These are phyloP conservation scores for Cyclotella baltica DNA, from an alignment of 108 stramenopile species.

Conservation along the genomic window DNA sequence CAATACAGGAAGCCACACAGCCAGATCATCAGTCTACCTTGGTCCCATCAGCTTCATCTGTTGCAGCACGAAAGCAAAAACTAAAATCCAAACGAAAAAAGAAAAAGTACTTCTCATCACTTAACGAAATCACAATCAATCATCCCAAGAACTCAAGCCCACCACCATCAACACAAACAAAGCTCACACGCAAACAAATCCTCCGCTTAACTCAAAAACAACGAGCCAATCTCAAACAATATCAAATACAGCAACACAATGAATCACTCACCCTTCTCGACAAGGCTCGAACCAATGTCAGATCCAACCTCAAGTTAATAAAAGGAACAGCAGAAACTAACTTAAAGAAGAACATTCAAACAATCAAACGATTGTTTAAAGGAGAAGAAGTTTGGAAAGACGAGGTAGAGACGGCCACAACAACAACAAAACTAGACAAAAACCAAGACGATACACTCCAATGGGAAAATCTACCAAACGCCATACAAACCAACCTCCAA, in stretches of 20 bases:
- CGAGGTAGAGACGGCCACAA: not conserved
- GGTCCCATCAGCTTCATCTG: not conserved
- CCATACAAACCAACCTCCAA: conserved; percentile 31
- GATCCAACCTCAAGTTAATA: conserved; percentile 39
- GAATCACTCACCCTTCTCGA: conserved; percentile 19
- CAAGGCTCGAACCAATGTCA: conserved; percentile 34
- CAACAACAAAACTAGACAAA: conserved; percentile 1
- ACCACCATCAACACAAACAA: conserved; percentile 1
- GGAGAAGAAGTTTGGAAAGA: conserved; percentile 46
- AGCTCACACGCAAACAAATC: conserved; percentile 42
- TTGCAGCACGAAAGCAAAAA: not conserved
- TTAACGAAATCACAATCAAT: conserved; percentile 21
- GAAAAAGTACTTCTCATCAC: conserved; percentile 24
- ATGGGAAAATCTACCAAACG: conserved; percentile 38
- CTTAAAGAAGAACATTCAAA: conserved; percentile 37
- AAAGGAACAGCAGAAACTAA: conserved; percentile 25
- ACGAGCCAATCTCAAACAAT: conserved; percentile 15
- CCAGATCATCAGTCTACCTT: not conserved
- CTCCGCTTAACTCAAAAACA: conserved; percentile 38
- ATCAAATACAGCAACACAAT: conserved; percentile 1
- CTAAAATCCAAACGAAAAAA: conserved; percentile 3
- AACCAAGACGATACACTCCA: conserved; percentile 14
- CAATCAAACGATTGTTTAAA: conserved; percentile 35
- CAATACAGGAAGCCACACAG: no score
- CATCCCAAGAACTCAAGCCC: conserved; percentile 33